Base-by-base conservation (phyloP, 805 yeast species). In the Schizosaccharomyces octosporus region DNA sequence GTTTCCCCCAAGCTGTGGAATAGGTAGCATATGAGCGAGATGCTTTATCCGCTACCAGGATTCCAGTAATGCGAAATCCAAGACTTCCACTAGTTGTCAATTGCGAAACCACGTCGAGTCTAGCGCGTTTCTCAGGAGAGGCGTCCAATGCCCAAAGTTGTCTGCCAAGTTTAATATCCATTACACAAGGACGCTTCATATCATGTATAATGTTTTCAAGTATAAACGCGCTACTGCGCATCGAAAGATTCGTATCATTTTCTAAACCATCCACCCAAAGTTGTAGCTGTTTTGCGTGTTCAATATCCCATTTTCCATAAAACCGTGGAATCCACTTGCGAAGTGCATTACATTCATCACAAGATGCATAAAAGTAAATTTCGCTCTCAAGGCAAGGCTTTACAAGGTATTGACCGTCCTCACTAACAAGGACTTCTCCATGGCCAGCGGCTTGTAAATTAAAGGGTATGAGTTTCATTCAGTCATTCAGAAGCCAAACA, bases 151-250 rank as follows among this genome's bases (percentile, higher is more conserved):
- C 97, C 66, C 83, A 81, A 45, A 90, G 72, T 9, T 76, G 68
- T 5, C 80, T 70, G 0, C 98, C 98, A 3, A 90, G 74, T 69
- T 90, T 90, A 59, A 90, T 79, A 69, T 90, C 98, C 64, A 90
- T 67, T 1, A 93, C 77, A 62, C 84, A 79, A 0, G 97, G 97
- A 58, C 73, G 71, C 3, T 60, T 68, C 68, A 76, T 85, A 0
- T 87, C 87, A 62, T 77, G 69, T 36, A 84, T 72, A 2, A 83
- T 69, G 69, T 90, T 93, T 66, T 82, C 82, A 42, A 93, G 72
- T 6, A 90, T 93, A 1, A 89, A 66, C 62, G 76, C 64, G 80
- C 71, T 66, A 72, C 51, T 9, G 11, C 27, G 6, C 27, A 45
- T 11, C 27, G 27, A 11, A 36, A 11, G 41, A 36, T 9, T 36